Evolutionary conservation across 495 filamentous ascomycete species (phyloP).

Genomic region (Daldinia loculata): DNA sequence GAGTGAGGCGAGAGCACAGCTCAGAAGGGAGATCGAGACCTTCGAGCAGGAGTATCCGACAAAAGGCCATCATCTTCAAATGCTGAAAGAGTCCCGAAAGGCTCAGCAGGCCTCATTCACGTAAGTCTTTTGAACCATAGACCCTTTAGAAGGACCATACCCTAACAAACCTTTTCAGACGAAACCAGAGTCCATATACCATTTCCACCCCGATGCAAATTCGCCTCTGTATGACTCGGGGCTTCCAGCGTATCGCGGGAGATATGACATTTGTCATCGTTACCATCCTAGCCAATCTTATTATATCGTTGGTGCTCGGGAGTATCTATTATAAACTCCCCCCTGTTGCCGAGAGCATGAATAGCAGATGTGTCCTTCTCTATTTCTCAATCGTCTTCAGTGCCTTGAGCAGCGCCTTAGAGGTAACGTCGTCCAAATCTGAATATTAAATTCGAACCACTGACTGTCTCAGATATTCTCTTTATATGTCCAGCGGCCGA

Average conservation of each 20-base stretch:
- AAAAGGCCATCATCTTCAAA: conserved; percentile 47
- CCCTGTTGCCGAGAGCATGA: conserved; percentile 20
- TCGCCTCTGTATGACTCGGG: conserved; percentile 49
- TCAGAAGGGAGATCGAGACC: conserved; percentile 68
- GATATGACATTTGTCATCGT: conserved; percentile 69
- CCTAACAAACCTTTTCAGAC: conserved; percentile 19
- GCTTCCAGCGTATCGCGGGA: conserved; percentile 63
- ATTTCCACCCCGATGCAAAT: conserved; percentile 67
- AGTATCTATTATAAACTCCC: conserved; percentile 43
- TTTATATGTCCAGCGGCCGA: conserved; percentile 67
- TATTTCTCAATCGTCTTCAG: conserved; percentile 26
- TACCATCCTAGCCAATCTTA: conserved; percentile 68
- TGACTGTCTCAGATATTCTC: conserved; percentile 56
- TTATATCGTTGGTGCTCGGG: conserved; percentile 72
- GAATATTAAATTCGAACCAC: neutral
- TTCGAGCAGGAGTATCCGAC: conserved; percentile 66
- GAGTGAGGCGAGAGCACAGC: conserved; percentile 55
- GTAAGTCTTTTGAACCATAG: neutral
- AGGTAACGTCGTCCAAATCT: conserved; percentile 8
- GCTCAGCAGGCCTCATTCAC: conserved; percentile 47
- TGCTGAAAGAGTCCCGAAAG: conserved; percentile 45
- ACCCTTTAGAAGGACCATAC: neutral
- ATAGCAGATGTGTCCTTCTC: conserved; percentile 14
- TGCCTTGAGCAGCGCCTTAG: conserved; percentile 11
- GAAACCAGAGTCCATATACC: conserved; percentile 62